These are phyloP conservation scores for Candida tunisiensis DNA, from an alignment of 1,139 yeast species.

Conservation along the genomic window DNA sequence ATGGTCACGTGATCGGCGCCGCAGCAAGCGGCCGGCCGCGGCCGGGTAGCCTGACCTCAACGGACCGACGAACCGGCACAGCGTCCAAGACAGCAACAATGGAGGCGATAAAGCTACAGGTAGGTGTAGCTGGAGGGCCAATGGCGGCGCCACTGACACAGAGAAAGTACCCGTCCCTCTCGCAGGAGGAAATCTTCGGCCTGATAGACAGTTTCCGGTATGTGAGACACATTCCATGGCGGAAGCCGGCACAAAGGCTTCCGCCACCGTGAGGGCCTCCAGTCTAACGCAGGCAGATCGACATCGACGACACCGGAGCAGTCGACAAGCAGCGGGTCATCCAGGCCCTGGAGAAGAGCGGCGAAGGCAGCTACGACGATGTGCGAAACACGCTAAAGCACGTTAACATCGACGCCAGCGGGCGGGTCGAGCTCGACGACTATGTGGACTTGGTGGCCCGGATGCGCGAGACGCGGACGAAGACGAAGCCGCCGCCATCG, in stretches of 20 bases:
- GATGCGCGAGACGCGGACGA: slow-evolving; percentile 11
- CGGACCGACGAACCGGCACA: no score
- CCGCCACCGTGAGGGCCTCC: no score
- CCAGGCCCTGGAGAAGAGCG: slow-evolving; percentile 64
- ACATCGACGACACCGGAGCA: slow-evolving; percentile 88
- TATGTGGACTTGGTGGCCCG: slow-evolving; percentile 55
- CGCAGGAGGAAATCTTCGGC: slow-evolving; percentile 72
- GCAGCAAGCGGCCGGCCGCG: no score
- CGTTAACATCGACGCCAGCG: slow-evolving; percentile 91
- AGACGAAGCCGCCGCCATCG: slow-evolving; percentile 16
- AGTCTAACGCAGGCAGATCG: slow-evolving; percentile 39
- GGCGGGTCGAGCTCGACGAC: slow-evolving; percentile 92
- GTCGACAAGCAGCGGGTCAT: slow-evolving; percentile 84
- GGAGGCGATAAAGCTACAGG: slow-evolving; percentile 30
- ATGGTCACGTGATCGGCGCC: no score
- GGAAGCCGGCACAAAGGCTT: no score
- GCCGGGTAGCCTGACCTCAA: no score
- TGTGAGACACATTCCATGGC: no score
- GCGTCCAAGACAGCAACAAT: no score
- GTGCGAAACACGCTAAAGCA: slow-evolving; percentile 85
- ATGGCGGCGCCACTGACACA: slow-evolving; percentile 15
- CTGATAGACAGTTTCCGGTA: slow-evolving; percentile 61
- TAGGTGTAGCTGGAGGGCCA: neutral
- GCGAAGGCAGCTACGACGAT: slow-evolving; percentile 74
- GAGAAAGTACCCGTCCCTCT: slow-evolving; percentile 73